These are phyloP conservation scores for Orbilia ellipsospora DNA, from an alignment of 2,329 filamentous ascomycete species.

Conservation along the genomic window DNA sequence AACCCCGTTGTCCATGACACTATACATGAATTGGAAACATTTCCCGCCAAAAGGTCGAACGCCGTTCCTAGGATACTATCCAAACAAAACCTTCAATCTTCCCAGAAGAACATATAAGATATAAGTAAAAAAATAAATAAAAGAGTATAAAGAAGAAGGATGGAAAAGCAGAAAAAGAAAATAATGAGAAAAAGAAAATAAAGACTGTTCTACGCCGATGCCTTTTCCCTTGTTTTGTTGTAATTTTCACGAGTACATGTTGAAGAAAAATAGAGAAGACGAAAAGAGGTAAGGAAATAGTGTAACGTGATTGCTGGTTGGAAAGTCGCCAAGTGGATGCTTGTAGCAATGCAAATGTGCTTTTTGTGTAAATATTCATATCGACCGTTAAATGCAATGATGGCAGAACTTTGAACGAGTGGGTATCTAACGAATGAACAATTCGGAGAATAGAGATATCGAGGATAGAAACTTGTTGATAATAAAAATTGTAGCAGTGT, in stretches of 20 bases:
- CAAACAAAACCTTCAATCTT: conserved; percentile 21
- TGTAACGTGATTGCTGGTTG: too few relatives aligned
- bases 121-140: conserved; percentile 1
- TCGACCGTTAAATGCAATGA: conserved; percentile 3
- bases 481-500: not conserved
- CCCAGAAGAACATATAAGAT: conserved; percentile 24
- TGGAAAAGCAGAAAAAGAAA: conserved; percentile 18
- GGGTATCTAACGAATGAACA: conserved; percentile 46
- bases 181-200: conserved; percentile 13
- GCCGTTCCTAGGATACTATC: conserved; percentile 14
- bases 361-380: not conserved
- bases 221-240: conserved; percentile 21
- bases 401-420: conserved; percentile 15
- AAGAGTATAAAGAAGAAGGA: not conserved
- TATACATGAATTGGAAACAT: conserved; percentile 24
- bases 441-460: not conserved
- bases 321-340: too few relatives aligned
- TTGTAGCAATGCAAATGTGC: conserved; percentile 1
- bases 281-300: not conserved
- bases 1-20: not conserved
- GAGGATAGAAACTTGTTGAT: conserved; percentile 2
- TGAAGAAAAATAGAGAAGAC: not conserved
- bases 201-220: conserved; percentile 17
- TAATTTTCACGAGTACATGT: conserved; percentile 39
- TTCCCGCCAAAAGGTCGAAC: conserved; percentile 24